Conservation (phyloP, 495 filamentous ascomycete genomes). For the Aspergillus carlsbadensis region DNA sequence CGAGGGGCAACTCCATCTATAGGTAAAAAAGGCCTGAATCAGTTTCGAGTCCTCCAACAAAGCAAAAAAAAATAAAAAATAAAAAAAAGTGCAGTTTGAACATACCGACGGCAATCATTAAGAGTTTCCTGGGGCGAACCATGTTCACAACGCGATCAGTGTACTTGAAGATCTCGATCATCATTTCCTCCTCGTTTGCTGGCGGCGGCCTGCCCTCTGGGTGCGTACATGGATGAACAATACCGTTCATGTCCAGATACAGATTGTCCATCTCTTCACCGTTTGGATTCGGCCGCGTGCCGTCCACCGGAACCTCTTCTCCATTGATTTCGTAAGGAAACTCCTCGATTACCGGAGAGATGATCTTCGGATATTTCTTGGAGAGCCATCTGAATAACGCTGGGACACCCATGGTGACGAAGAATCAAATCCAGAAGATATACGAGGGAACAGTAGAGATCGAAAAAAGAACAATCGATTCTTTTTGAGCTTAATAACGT, state of each 20-base stretch:
- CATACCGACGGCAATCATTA: conserved; percentile 97
- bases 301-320: conserved; percentile 77
- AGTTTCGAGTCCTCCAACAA: not conserved
- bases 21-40: conserved; percentile 6
- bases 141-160: conserved; percentile 98
- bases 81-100: conserved; percentile 14
- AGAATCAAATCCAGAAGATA: not conserved
- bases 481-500: conserved; percentile 7
- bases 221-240: conserved; percentile 98
- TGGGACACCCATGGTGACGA: conserved; percentile 83
- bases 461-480: conserved; percentile 8
- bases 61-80: too few relatives aligned
- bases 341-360: conserved; percentile 87
- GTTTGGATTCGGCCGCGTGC: conserved; percentile 86
- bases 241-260: conserved; percentile 99
- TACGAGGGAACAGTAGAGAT: not conserved
- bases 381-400: conserved; percentile 92
- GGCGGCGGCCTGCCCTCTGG: conserved; percentile 91
- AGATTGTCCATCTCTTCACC: conserved; percentile 97
- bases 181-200: conserved; percentile 97
- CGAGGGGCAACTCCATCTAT: conserved; percentile 89
- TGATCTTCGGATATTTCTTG: conserved; percentile 94
- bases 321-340: conserved; percentile 75
- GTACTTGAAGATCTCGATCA: conserved; percentile 95
- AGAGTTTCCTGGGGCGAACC: conserved; percentile 89